These are phyloP conservation scores for Fimicolochytrium jonesii DNA, from an alignment of 192 early-diverging fungal genomes.

Conservation along the genomic window DNA sequence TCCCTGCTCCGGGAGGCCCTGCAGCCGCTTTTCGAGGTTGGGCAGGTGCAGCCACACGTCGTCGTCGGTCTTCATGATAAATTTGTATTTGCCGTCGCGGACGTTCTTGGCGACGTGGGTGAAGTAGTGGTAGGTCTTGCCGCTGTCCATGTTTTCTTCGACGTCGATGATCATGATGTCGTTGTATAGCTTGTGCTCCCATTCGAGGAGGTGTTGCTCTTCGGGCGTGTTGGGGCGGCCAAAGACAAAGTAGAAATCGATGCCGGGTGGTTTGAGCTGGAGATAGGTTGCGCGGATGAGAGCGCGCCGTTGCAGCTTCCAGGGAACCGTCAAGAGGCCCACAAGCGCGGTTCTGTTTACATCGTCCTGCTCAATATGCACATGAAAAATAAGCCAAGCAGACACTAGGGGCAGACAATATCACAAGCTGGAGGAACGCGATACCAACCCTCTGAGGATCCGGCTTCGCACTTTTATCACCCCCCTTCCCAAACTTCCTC, in stretches of 20 bases:
- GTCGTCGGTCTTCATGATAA: slow-evolving; percentile 34
- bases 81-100: slow-evolving; percentile 8
- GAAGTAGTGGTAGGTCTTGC: slow-evolving; percentile 29
- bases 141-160: slow-evolving; percentile 34
- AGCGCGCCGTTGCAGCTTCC: slow-evolving; percentile 23
- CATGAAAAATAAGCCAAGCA: no score
- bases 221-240: neutral
- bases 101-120: neutral
- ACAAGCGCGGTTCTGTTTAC: slow-evolving; percentile 21
- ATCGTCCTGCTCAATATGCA: no score
- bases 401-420: no score
- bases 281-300: slow-evolving; percentile 29
- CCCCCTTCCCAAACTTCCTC: no score
- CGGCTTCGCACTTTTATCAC: no score
- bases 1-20: neutral
- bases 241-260: slow-evolving; percentile 29
- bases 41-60: slow-evolving; percentile 33
- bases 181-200: slow-evolving; percentile 4
- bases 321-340: slow-evolving; percentile 19
- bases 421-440: no score
- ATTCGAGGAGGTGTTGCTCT: neutral
- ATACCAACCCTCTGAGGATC: no score
- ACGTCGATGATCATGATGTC: slow-evolving; percentile 24
- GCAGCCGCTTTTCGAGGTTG: slow-evolving; percentile 18
- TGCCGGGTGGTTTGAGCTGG: slow-evolving; percentile 9